Percentiles rank a stretch among this genome's conserved stretches.
Conservation (phyloP, 228 moss, liverwort and hornwort species). For the Sphagnum magellanicum region DNA sequence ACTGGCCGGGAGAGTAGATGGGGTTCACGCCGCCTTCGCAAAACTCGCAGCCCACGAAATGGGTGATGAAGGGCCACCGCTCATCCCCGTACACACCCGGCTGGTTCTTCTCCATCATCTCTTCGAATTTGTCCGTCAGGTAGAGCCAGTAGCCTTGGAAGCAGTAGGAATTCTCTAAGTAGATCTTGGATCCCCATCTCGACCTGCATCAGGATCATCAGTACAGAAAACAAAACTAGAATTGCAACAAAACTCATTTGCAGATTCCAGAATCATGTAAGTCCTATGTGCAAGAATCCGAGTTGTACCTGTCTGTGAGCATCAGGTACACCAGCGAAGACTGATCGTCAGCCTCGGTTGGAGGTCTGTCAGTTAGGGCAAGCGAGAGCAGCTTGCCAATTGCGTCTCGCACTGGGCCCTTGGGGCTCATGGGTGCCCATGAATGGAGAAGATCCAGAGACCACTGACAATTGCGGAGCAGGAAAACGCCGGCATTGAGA, state of each 20-base stretch:
- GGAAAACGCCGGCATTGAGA: conserved; percentile 41
- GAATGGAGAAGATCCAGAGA: conserved; percentile 69
- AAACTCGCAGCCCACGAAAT: conserved; percentile 66
- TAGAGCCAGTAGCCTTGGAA: conserved; percentile 33
- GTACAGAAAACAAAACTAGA: neutral
- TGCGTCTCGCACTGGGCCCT: conserved; percentile 23
- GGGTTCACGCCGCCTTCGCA: conserved; percentile 18
- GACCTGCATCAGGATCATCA: conserved; percentile 11
- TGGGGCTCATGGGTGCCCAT: conserved; percentile 53
- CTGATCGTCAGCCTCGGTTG: conserved; percentile 54
- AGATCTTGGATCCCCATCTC: conserved; percentile 49
- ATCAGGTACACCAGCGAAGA: conserved; percentile 49
- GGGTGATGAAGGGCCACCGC: conserved; percentile 58
- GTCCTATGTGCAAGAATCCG: neutral
- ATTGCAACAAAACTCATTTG: neutral
- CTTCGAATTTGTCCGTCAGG: conserved; percentile 19
- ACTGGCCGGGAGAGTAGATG: conserved; percentile 25
- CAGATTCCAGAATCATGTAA: neutral
- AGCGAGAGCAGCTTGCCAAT: conserved; percentile 34
- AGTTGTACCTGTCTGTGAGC: conserved; percentile 34
- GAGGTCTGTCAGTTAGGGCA: conserved; percentile 27
- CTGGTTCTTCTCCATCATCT: conserved; percentile 21
- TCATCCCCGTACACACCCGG: conserved; percentile 38
- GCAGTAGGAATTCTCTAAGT: conserved; percentile 34
- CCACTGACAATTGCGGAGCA: conserved; percentile 90